Evolutionary conservation across 2,329 filamentous ascomycete genomes (phyloP), one percentile per base, ranked within the genome.

Genomic region (Nigrospora osmanthi): DNA sequence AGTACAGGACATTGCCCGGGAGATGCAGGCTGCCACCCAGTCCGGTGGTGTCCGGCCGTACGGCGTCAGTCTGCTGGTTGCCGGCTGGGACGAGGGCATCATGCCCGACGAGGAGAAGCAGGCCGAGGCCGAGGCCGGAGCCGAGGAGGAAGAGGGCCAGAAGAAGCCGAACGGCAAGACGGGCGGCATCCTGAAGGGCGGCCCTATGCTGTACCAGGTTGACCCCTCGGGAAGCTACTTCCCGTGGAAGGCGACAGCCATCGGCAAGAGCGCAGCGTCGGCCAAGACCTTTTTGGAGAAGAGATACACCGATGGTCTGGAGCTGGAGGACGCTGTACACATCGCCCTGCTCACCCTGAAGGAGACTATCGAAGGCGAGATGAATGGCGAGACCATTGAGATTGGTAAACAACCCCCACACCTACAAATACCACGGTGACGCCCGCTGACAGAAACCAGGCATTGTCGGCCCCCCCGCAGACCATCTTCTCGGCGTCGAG

Each of bases 201-300:
- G 93, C 6, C 93, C 93, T 40, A 96, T 94, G 78, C 72, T 98
- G 63, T 98, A 98, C 72, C 91, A 98, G 72, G 93, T 98, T 56
- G 93, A 98, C 64, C 93, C 93, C n/a, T 95, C 89, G 53, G 93
- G 93, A 56, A 95, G 88, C 66, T 98, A 98, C 67, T 98, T 96
- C 67, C 93, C 93, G 4, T 98, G 93, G 93, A 98, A 98, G 76
- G 93, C 93, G 36, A 98, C 93, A 40, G 93, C 93, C 43, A 98
- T 98, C 61, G 93, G 93, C 61, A 98, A 98, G 81, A 95, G 90
- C 63, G 93, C 93, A 43, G 95, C 93, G 35, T 95, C 89, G 60
- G 93, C 93, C 45, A 98, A 98, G 81, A 98, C 93, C 0, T 98
- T 98, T 73, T 70, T 98, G 64, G 93, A 98, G 78, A 98, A 98